Percentiles rank a stretch among this genome's conserved stretches.
These are phyloP conservation scores for Chamaenerion angustifolium DNA, from an alignment of 345 rosid species.

Conservation along the genomic window DNA sequence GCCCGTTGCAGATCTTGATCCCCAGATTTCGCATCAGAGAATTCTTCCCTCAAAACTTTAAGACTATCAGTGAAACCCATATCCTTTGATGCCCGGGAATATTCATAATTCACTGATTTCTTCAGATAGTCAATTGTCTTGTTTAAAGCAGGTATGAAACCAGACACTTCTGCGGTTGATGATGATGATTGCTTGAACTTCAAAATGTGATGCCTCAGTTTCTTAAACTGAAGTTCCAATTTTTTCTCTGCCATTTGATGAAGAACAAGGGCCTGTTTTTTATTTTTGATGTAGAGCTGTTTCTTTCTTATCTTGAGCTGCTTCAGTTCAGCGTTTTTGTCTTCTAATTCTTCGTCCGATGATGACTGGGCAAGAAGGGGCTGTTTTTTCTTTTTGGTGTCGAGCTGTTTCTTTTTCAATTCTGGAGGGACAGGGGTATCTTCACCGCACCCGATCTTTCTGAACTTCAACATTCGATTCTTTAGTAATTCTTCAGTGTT, in stretches of 20 bases:
- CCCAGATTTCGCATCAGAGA: slow-evolving; percentile 27
- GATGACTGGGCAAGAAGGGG: slow-evolving; percentile 20
- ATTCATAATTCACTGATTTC: slow-evolving; percentile 67
- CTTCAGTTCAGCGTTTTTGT: slow-evolving; percentile 49
- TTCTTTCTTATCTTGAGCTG: slow-evolving; percentile 5
- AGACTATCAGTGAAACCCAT: slow-evolving; percentile 46
- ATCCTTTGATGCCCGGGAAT: slow-evolving; percentile 43
- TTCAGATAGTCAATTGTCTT: slow-evolving; percentile 58
- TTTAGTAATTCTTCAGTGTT: slow-evolving; percentile 45
- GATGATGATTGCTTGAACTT: slow-evolving; percentile 50
- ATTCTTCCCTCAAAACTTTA: slow-evolving; percentile 30
- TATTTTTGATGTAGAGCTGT: too few species aligned
- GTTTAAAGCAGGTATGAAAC: slow-evolving; percentile 18
- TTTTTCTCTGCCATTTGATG: too few species aligned
- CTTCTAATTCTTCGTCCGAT: slow-evolving; percentile 37
- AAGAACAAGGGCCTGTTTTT: too few species aligned
- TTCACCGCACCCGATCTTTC: slow-evolving; percentile 73
- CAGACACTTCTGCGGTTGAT: slow-evolving; percentile 23
- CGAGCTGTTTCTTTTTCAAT: slow-evolving; percentile 20
- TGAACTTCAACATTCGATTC: slow-evolving; percentile 67
- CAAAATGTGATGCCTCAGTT: slow-evolving; percentile 22
- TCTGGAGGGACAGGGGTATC: slow-evolving; percentile 45
- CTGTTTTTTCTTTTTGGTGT: slow-evolving; percentile 58
- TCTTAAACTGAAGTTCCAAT: too few species aligned
- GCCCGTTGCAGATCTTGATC: slow-evolving; percentile 50